Percentiles rank a stretch among this genome's conserved stretches.
Evolutionary conservation across 2,329 filamentous ascomycete species (phyloP).

Genomic region (Fusarium sulawesiense): DNA sequence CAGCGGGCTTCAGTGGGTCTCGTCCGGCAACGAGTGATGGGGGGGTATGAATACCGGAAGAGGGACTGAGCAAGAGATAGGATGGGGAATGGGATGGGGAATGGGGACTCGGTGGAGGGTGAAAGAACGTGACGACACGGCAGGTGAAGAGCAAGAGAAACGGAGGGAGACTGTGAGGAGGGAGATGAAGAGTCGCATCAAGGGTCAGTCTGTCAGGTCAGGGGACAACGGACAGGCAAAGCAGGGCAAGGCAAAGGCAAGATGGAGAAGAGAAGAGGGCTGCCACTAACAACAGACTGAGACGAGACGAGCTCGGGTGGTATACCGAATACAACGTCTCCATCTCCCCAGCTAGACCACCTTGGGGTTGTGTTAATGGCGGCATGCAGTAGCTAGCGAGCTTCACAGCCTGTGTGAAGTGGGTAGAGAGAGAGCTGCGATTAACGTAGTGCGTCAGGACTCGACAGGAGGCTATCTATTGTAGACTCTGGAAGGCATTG

Average conservation of each 20-base stretch:
- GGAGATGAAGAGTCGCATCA: conserved; percentile 35
- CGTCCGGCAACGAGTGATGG: conserved; percentile 35
- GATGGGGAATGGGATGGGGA: conserved; percentile 26
- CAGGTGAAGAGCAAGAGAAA: conserved; percentile 10
- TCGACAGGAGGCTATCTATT: conserved; percentile 12
- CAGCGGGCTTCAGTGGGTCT: conserved; percentile 44
- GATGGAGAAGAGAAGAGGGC: conserved; percentile 42
- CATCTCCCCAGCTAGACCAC: conserved; percentile 4
- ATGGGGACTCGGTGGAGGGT: conserved; percentile 5
- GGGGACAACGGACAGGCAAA: conserved; percentile 29
- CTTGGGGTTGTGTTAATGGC: conserved; percentile 26
- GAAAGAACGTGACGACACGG: conserved; percentile 16
- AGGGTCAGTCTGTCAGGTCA: conserved; percentile 19
- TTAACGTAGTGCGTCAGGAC: conserved; percentile 13
- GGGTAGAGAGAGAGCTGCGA: background rate
- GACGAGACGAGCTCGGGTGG: conserved; percentile 17
- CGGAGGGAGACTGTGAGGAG: conserved; percentile 27
- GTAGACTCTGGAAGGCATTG: conserved; percentile 3
- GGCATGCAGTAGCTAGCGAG: conserved; percentile 30
- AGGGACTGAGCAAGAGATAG: conserved; percentile 4
- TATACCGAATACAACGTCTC: conserved; percentile 24
- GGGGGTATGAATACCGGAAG: conserved; percentile 7
- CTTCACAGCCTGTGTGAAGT: conserved; percentile 1
- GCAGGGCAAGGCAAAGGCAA: conserved; percentile 33
- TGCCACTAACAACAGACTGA: conserved; percentile 40